phyloP scores from a whole-genome alignment of 305 asterid genomes.

The Plantago coronopus region DNA sequence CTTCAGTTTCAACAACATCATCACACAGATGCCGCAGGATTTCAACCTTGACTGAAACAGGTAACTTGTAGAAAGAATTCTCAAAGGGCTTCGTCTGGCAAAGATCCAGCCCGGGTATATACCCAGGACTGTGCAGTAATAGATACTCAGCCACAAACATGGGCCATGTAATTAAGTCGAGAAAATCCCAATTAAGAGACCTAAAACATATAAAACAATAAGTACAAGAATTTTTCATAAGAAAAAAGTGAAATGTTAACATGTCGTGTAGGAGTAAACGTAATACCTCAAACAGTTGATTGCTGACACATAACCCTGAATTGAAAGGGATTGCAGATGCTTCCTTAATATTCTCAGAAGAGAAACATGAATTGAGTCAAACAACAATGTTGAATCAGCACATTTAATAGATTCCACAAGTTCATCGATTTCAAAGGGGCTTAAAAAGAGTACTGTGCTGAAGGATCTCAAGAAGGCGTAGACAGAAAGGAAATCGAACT shows the following conservation, averaged over 20 bases:
- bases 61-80: slow-evolving; percentile 62
- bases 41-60: slow-evolving; percentile 64
- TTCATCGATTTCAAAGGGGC: slow-evolving; percentile 80
- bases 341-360: slow-evolving; percentile 66
- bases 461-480: slow-evolving; percentile 90
- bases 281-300: slow-evolving; percentile 72
- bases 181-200: slow-evolving; percentile 90
- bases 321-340: slow-evolving; percentile 64
- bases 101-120: slow-evolving; percentile 55
- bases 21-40: slow-evolving; percentile 81
- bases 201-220: slow-evolving; percentile 29
- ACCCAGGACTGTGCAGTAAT: slow-evolving; percentile 60
- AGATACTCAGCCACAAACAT: slow-evolving; percentile 75
- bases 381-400: slow-evolving; percentile 53
- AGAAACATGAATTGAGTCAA: slow-evolving; percentile 76
- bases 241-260: slow-evolving; percentile 13
- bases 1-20: slow-evolving; percentile 75
- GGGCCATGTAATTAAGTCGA: slow-evolving; percentile 94
- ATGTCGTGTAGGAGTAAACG: slow-evolving; percentile 18
- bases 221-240: slow-evolving; percentile 21
- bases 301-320: slow-evolving; percentile 57
- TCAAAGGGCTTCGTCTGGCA: slow-evolving; percentile 48
- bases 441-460: slow-evolving; percentile 64
- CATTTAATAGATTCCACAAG: slow-evolving; percentile 60
- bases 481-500: slow-evolving; percentile 60